phyloP scores from a whole-genome alignment of 2,329 filamentous ascomycete genomes.

The Beauveria brongniartii region DNA sequence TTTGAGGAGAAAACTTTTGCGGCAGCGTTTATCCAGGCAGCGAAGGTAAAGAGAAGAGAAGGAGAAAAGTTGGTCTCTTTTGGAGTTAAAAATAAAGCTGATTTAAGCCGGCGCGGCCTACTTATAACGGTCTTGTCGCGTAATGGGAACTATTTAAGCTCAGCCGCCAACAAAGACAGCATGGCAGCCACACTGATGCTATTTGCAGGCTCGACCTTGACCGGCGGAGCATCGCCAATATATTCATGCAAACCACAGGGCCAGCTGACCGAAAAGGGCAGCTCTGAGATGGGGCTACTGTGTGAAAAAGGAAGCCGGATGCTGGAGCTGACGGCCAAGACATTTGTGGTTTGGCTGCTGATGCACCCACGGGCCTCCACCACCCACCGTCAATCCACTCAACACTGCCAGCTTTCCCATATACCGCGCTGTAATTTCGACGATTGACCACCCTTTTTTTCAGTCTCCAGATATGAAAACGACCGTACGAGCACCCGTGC shows the following conservation, averaged over 20 bases:
- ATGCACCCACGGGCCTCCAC: neutral
- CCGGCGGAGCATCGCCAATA: neutral
- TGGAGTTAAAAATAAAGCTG: too few species aligned
- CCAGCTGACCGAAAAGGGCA: neutral
- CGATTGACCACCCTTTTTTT: neutral
- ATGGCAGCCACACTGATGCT: neutral
- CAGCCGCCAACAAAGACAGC: neutral
- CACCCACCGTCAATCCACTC: neutral
- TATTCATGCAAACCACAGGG: neutral
- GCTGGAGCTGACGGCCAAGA: neutral
- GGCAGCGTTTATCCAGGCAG: neutral
- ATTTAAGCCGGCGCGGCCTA: neutral
- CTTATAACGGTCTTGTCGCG: neutral
- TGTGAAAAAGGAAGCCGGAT: neutral
- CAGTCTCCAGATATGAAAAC: neutral
- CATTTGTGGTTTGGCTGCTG: neutral
- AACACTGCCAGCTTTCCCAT: neutral
- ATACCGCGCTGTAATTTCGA: neutral
- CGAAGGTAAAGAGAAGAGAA: neutral
- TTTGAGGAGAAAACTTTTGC: neutral
- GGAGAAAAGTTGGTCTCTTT: neutral
- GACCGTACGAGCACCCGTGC: neutral
- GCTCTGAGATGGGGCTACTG: neutral
- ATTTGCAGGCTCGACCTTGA: neutral
- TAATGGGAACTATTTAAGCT: neutral